Evolutionary conservation across 2,329 filamentous ascomycete genomes (phyloP).

Genomic region (Tolypocladium endophyticum): DNA sequence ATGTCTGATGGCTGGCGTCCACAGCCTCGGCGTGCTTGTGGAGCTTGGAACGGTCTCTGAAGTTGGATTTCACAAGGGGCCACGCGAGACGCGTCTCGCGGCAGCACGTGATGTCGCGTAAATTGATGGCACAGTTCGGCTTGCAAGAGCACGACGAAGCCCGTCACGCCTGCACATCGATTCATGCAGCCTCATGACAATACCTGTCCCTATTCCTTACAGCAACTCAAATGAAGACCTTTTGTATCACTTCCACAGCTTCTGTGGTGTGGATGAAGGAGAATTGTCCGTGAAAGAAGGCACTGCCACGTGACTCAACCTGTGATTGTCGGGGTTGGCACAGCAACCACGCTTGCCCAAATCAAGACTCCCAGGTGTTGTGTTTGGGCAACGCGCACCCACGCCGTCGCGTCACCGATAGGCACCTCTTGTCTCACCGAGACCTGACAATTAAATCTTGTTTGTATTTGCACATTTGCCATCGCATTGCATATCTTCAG

Average conservation of each 20-base stretch:
- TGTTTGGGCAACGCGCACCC: neutral
- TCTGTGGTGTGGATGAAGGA: neutral
- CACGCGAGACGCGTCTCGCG: constrained; percentile 17
- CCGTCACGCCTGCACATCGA: neutral
- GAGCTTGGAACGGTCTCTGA: neutral
- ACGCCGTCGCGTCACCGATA: neutral
- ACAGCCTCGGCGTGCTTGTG: neutral
- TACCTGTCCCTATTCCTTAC: too few species aligned
- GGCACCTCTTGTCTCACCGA: neutral
- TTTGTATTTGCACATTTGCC: neutral
- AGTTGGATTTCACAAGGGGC: neutral
- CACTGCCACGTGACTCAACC: neutral
- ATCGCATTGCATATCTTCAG: neutral
- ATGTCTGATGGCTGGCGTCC: neutral
- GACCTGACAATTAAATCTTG: neutral
- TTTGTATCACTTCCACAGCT: neutral
- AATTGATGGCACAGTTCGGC: constrained; percentile 9
- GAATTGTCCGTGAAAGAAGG: neutral
- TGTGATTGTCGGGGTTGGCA: constrained; percentile 14
- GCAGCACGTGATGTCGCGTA: constrained; percentile 25
- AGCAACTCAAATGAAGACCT: neutral
- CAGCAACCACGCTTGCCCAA: constrained; percentile 16
- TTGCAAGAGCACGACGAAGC: neutral
- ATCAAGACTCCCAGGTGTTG: constrained; percentile 5
- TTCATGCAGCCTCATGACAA: too few species aligned